phyloP scores from a whole-genome alignment of 2,329 filamentous ascomycete species.

The Neonectria punicea region DNA sequence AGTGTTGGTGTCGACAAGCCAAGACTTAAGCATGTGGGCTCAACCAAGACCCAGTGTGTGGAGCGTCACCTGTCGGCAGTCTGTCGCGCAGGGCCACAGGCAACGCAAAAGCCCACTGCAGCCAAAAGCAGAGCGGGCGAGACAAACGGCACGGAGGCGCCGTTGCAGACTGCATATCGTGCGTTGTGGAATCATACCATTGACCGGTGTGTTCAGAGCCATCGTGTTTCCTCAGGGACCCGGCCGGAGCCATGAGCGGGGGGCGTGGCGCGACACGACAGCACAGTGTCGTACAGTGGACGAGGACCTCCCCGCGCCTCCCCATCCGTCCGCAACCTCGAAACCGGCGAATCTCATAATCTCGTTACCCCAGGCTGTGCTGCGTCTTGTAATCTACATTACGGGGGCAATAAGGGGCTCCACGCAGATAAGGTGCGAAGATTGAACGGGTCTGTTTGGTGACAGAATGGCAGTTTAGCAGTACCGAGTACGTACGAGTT shows the following conservation, averaged over 20 bases:
- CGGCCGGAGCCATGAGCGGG: background rate
- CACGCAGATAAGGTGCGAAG: conserved; percentile 20
- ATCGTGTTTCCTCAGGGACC: background rate
- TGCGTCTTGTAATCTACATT: conserved; percentile 1
- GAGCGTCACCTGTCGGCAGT: background rate
- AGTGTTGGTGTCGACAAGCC: too few species aligned
- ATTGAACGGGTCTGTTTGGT: conserved; percentile 7
- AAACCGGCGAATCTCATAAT: conserved; percentile 1
- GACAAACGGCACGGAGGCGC: background rate
- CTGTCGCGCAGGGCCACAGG: background rate
- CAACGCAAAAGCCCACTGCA: background rate
- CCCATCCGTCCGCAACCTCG: conserved; percentile 3
- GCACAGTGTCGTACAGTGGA: background rate
- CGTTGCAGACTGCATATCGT: background rate
- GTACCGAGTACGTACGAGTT: conserved; percentile 40
- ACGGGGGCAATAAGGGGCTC: background rate
- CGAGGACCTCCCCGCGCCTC: background rate
- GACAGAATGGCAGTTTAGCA: conserved; percentile 3
- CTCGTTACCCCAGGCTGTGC: background rate
- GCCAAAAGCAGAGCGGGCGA: background rate
- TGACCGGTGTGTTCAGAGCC: background rate
- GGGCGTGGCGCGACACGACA: background rate
- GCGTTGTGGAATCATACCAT: background rate
- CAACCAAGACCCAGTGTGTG: background rate
- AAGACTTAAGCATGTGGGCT: background rate